These are phyloP conservation scores for Begonia fuchsioides DNA, from an alignment of 306 rosid species.

Conservation along the genomic window DNA sequence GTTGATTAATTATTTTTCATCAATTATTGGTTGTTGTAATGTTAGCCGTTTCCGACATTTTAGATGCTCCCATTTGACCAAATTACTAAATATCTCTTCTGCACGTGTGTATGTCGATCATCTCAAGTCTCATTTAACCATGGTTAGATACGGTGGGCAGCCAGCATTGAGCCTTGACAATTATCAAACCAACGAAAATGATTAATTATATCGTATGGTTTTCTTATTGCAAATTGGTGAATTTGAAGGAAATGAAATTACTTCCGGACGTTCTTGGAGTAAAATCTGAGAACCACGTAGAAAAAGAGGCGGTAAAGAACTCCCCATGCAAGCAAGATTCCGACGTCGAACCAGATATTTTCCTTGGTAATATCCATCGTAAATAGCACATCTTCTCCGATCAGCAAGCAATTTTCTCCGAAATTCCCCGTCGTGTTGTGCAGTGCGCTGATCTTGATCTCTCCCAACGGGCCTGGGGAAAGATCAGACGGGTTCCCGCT, in stretches of 20 bases:
- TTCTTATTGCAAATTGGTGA: too few relatives aligned
- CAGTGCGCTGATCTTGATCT: constrained; percentile 16
- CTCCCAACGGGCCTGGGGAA: constrained; percentile 58
- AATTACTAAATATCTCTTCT: too few relatives aligned
- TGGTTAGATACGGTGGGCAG: too few relatives aligned
- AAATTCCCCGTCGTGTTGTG: constrained; percentile 7
- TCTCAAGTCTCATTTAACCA: too few relatives aligned
- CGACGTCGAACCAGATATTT: constrained; percentile 38
- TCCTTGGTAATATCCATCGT: constrained; percentile 40
- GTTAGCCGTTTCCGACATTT: too few relatives aligned
- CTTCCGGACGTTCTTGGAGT: constrained; percentile 78
- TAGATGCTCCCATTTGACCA: too few relatives aligned
- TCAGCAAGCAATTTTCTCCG: constrained; percentile 19
- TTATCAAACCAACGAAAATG: too few relatives aligned
- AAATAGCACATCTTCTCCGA: constrained; percentile 53
- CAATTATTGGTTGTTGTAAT: too few relatives aligned
- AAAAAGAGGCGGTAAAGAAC: constrained; percentile 65
- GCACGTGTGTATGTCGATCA: too few relatives aligned
- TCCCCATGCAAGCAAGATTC: constrained; percentile 79
- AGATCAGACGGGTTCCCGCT: constrained; percentile 34
- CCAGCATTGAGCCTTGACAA: too few relatives aligned
- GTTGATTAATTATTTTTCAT: too few relatives aligned
- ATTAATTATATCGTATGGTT: too few relatives aligned
- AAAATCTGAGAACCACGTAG: constrained; percentile 78
- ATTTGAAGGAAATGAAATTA: constrained; percentile 8